These are phyloP conservation scores for Penicillium waksmanii DNA, from an alignment of 495 filamentous ascomycete genomes.

Conservation along the genomic window DNA sequence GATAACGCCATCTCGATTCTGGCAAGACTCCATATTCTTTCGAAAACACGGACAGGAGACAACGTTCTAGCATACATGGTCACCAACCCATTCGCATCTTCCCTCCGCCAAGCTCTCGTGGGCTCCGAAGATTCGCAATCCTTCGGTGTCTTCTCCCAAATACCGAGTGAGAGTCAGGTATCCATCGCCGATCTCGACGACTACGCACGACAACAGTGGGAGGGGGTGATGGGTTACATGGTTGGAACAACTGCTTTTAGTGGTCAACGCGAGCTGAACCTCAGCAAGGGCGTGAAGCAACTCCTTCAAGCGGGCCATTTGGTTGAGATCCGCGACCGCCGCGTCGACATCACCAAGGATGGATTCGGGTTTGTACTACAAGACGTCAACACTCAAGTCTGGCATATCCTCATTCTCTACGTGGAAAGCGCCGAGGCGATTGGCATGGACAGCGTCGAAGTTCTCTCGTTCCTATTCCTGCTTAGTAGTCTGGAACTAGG, in stretches of 20 bases:
- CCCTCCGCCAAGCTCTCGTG: constrained; percentile 80
- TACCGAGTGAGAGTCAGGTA: constrained; percentile 60
- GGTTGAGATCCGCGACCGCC: constrained; percentile 65
- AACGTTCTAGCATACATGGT: constrained; percentile 69
- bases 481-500: constrained; percentile 93
- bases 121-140: constrained; percentile 83
- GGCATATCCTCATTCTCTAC: constrained; percentile 91
- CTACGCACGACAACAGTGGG: constrained; percentile 89
- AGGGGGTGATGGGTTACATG: constrained; percentile 93
- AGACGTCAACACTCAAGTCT: constrained; percentile 94
- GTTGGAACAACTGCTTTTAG: constrained; percentile 69
- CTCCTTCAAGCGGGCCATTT: constrained; percentile 79
- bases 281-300: constrained; percentile 80
- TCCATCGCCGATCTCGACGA: constrained; percentile 75
- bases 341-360: constrained; percentile 77
- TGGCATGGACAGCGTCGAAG: constrained; percentile 84
- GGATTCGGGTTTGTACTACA: constrained; percentile 95
- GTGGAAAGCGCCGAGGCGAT: constrained; percentile 81
- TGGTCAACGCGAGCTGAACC: constrained; percentile 52
- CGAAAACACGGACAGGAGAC: constrained; percentile 58
- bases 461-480: constrained; percentile 94
- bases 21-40: constrained; percentile 79
- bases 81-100: constrained; percentile 72
- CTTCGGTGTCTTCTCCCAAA: constrained; percentile 80
- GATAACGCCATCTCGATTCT: constrained; percentile 82